phyloP scores from a whole-genome alignment of 177 flowering plant genomes.

The Vitis hybrid region DNA sequence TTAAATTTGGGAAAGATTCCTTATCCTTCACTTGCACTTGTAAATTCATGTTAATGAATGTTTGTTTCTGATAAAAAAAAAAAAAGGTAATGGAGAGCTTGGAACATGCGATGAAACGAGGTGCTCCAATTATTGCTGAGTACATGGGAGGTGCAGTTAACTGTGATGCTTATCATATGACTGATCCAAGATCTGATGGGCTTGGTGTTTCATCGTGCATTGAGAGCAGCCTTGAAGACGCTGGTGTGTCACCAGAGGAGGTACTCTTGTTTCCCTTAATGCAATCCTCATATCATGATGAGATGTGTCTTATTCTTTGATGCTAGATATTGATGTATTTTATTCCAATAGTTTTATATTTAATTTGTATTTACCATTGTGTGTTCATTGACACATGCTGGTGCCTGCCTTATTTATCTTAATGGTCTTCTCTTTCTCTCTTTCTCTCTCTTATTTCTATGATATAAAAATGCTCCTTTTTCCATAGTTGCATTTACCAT shows the following conservation, averaged over 20 bases:
- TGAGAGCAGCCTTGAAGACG: conserved; percentile 73
- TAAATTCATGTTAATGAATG: no score
- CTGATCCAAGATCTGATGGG: conserved; percentile 96
- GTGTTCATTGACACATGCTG: no score
- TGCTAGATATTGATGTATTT: neutral
- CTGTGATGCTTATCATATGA: conserved; percentile 97
- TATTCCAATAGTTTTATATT: no score
- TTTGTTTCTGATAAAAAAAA: no score
- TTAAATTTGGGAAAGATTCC: no score
- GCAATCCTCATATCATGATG: neutral
- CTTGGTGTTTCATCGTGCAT: conserved; percentile 96
- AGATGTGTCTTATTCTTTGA: neutral
- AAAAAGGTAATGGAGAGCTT: conserved; percentile 88
- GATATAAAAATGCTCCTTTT: no score
- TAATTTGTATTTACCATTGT: no score
- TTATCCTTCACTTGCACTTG: no score
- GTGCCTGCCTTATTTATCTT: no score
- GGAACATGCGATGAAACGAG: conserved; percentile 96
- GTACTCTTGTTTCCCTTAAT: conserved; percentile 29
- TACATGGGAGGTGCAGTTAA: conserved; percentile 88
- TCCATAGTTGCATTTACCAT: no score
- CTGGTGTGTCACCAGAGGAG: conserved; percentile 94
- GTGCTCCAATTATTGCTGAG: conserved; percentile 86
- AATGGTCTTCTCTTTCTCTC: no score
- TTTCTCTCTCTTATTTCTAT: no score